These are phyloP conservation scores for Orobanche coerulescens DNA, from an alignment of 257 asterid genomes.

Conservation along the genomic window DNA sequence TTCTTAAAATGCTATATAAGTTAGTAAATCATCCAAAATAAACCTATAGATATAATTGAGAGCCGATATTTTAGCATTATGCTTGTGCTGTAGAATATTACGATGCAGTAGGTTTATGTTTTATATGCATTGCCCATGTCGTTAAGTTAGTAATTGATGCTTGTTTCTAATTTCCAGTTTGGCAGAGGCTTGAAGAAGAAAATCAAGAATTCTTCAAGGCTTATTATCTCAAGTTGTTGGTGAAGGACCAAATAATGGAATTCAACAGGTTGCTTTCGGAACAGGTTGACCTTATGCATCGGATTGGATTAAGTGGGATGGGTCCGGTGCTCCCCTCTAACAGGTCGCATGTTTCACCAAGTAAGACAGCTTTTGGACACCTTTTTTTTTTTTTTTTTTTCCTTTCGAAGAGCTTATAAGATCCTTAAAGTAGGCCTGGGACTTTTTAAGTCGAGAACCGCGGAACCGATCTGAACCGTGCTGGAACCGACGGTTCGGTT, in stretches of 20 bases:
- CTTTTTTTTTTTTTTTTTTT: not conserved
- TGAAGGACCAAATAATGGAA: slow-evolving; percentile 49
- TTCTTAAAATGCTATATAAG: not conserved
- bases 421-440: too few relatives aligned
- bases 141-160: not conserved
- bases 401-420: not conserved
- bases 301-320: slow-evolving; percentile 34
- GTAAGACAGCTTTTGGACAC: slow-evolving; percentile 36
- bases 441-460: too few relatives aligned
- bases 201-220: slow-evolving; percentile 57
- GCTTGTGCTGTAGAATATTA: too few relatives aligned
- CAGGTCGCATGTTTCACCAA: slow-evolving; percentile 53
- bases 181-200: slow-evolving; percentile 54
- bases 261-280: slow-evolving; percentile 48
- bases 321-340: slow-evolving; percentile 47
- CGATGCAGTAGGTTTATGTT: not conserved
- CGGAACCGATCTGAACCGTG: too few relatives aligned
- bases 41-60: not conserved
- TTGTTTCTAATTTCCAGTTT: slow-evolving; percentile 37
- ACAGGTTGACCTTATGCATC: slow-evolving; percentile 44
- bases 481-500: too few relatives aligned
- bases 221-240: slow-evolving; percentile 41
- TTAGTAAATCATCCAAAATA: not conserved
- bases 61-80: too few relatives aligned
- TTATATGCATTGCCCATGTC: not conserved